These are phyloP conservation scores for Cryptosporidium baileyi DNA, from an alignment of 169 alveolate genomes.

Conservation along the genomic window DNA sequence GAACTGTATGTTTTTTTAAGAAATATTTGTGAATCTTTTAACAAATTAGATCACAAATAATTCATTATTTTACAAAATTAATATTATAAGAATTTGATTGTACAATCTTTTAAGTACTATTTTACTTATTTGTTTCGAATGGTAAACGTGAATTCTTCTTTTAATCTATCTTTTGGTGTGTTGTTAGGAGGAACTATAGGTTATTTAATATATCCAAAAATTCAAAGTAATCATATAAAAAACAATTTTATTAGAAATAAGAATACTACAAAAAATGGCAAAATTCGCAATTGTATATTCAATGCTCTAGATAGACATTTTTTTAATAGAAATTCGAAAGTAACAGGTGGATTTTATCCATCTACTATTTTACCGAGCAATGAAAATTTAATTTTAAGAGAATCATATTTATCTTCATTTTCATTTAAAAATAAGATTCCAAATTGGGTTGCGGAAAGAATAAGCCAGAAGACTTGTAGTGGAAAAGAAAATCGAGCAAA, in stretches of 20 bases:
- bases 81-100: no score
- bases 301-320: background rate
- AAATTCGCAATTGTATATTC: background rate
- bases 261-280: background rate
- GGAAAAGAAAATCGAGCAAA: conserved; percentile 53
- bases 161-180: conserved; percentile 3
- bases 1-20: no score
- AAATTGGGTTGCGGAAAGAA: conserved; percentile 71
- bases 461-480: conserved; percentile 16
- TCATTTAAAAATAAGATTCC: conserved; percentile 67
- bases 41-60: no score
- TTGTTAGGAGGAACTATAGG: conserved; percentile 33
- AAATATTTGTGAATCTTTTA: no score
- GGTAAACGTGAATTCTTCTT: background rate
- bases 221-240: conserved; percentile 12
- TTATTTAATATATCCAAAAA: conserved; percentile 5
- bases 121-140: no score
- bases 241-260: conserved; percentile 3
- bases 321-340: background rate
- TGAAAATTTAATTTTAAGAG: conserved; percentile 45
- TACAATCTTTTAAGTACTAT: no score
- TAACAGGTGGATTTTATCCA: conserved; percentile 63
- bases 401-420: conserved; percentile 56
- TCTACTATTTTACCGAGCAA: conserved; percentile 56
- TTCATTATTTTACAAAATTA: no score